These are phyloP conservation scores for Kalmusia sp. DNA, from an alignment of 2,329 filamentous ascomycete genomes.

Conservation along the genomic window DNA sequence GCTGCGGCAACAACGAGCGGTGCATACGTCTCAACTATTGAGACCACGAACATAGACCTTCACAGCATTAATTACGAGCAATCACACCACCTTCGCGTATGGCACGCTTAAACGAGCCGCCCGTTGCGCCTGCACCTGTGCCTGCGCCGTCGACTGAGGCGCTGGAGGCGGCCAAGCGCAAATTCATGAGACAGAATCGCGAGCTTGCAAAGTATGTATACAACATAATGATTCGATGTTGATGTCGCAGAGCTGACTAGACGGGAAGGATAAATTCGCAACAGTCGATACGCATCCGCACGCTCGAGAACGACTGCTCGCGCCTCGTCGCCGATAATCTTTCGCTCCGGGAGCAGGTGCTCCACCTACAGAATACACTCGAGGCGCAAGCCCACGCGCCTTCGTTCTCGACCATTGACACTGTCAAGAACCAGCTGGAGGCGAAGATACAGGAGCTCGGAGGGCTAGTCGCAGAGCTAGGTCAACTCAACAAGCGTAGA, in stretches of 20 bases:
- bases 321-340: constrained; percentile 82
- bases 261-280: constrained; percentile 71
- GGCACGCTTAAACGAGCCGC: constrained; percentile 82
- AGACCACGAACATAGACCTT: constrained; percentile 11
- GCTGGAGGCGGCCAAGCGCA: constrained; percentile 77
- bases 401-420: constrained; percentile 70
- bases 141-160: constrained; percentile 68
- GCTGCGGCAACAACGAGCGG: constrained; percentile 40
- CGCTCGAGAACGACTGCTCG: constrained; percentile 76
- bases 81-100: constrained; percentile 60
- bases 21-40: constrained; percentile 17
- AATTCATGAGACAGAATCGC: constrained; percentile 82
- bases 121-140: constrained; percentile 45
- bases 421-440: constrained; percentile 75
- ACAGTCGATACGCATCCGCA: constrained; percentile 78
- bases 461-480: constrained; percentile 70
- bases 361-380: constrained; percentile 72
- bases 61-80: constrained; percentile 35
- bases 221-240: background rate
- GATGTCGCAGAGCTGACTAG: constrained; percentile 16
- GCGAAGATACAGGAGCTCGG: constrained; percentile 75
- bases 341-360: constrained; percentile 71
- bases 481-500: constrained; percentile 46
- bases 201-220: constrained; percentile 69
- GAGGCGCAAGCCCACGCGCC: constrained; percentile 66